Evolutionary conservation across 2,329 filamentous ascomycete species (phyloP), one percentile per base, ranked within the genome.

Genomic region (Xylaria sp.): DNA sequence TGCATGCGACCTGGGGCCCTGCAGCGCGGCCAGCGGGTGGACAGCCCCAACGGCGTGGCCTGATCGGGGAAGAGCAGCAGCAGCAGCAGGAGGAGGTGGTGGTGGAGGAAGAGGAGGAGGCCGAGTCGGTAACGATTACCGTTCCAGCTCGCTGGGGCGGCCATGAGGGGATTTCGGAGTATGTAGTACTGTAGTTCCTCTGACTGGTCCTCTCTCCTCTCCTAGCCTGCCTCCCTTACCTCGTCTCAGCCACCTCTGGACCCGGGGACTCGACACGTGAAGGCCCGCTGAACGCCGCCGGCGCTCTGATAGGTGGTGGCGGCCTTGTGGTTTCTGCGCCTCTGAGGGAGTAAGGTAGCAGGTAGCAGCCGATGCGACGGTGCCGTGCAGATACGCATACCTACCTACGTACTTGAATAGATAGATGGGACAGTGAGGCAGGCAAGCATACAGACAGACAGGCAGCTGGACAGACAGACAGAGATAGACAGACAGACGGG

Each of bases 361-460:
- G 30, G 63, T 63, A 54, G 61, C 48, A 70, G 54, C 48, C 54
- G 45, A 59, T 68, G 65, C 55, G 42, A 68, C 65, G n/a, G 34
- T 65, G 64, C 61, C 59, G 45, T 47, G 54, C 54, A 62, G 61
- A 32, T 51, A 54, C 32, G 60, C 8, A 36, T 42, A 42, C 39
- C 11, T 42, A 42, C 39, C 17, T 14, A 17, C 17, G 2, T 14
- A 27, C 17, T 1, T 14, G 2, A 2, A 2, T 42, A 42, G 11
- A 14, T 14, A 42, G 12, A n/a, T n/a, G n/a, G n/a, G n/a, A 27
- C 24, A 27, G 24, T 27, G 24, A 27, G 24, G 24, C 24, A 27
- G 24, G 24, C 24, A 27, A 27, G 24, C 24, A 27, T 27, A 27
- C 24, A 27, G 24, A 27, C 24, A 42, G 42, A n/a, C 14, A 19